Evolutionary conservation across 164 flowering plant species (phyloP), one percentile per base, ranked within the genome.

Genomic region (Paratinospora sagittata): DNA sequence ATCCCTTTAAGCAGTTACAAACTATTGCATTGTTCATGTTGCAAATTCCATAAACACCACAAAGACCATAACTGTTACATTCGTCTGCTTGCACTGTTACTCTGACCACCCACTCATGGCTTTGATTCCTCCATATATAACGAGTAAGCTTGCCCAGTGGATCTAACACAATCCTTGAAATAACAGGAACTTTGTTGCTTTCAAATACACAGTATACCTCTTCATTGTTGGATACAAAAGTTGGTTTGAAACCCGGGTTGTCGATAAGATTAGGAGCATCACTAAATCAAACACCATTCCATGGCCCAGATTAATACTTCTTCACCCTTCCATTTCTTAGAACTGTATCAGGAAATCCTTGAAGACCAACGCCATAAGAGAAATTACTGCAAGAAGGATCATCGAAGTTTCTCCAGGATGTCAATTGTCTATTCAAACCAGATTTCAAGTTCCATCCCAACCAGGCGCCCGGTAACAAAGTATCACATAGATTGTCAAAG

Each of bases 401-500:
- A n/a, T 76, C 73, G 3, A 3, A 0, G 52, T 61, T 78, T 41
- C 63, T 84, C 87, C 85, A 84, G 0, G 87, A 77, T 2, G 82
- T 26, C 6, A 79, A 57, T 39, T 71, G 41, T 24, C 74, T 6
- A 6, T 79, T 74, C 37, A 37, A 57, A 6, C 78, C 79, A 0
- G 63, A 78, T 6, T 10, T 63, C 3, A 71, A 27, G 65, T 84
- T 73, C 63, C 71, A 30, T 3, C 87, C 85, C 0, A 78, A 24
- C 55, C 78, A 76, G 84, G 78, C 73, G 2, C 79, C 79, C 0
- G 82, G 78, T 30, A 84, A 16, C 57, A 71, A 24, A 0, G 84
- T 79, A 58, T 82, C 78, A 0, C 65, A 19, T 0, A 82, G 87
- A 66, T 76, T 63, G 65, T 84, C 85, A 66, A 82, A 84, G 49